Conservation (phyloP, 2,329 filamentous ascomycete species). For the Penicillium sp. region DNA sequence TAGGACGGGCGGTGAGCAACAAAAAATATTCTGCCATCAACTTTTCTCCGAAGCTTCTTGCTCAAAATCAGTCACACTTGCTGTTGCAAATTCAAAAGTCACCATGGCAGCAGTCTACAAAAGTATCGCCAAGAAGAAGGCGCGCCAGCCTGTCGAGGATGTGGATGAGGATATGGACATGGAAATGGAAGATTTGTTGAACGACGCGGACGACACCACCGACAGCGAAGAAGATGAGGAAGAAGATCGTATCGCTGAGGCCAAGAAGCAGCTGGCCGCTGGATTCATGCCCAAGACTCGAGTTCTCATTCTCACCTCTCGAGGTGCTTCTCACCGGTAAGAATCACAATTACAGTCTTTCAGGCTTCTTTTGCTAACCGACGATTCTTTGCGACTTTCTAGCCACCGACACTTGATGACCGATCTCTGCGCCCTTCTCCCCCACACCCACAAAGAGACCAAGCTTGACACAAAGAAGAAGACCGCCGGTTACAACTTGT, state of each 20-base stretch:
- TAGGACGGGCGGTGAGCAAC: conserved; percentile 27
- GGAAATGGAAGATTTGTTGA: conserved; percentile 38
- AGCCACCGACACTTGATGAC: conserved; percentile 92
- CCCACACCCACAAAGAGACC: conserved; percentile 88
- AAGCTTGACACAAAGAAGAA: conserved; percentile 95
- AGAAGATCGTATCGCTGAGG: conserved; percentile 24
- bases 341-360: conserved; percentile 15
- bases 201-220: conserved; percentile 37
- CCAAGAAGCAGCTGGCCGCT: conserved; percentile 34
- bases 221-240: conserved; percentile 40
- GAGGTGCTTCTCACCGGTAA: conserved; percentile 86
- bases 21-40: conserved; percentile 40
- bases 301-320: conserved; percentile 85
- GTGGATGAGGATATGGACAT: conserved; percentile 44
- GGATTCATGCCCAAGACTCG: conserved; percentile 51
- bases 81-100: conserved; percentile 13
- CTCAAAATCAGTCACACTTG: conserved; percentile 10
- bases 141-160: conserved; percentile 48
- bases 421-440: conserved; percentile 83
- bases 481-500: conserved; percentile 59
- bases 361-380: conserved; percentile 8
- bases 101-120: conserved; percentile 73
- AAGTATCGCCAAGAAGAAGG: conserved; percentile 61
- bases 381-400: conserved; percentile 14
- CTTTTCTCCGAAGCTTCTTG: conserved; percentile 28